Evolutionary conservation across 176 grass and related monocot genomes (phyloP).

Genomic region (Musa acuminata): DNA sequence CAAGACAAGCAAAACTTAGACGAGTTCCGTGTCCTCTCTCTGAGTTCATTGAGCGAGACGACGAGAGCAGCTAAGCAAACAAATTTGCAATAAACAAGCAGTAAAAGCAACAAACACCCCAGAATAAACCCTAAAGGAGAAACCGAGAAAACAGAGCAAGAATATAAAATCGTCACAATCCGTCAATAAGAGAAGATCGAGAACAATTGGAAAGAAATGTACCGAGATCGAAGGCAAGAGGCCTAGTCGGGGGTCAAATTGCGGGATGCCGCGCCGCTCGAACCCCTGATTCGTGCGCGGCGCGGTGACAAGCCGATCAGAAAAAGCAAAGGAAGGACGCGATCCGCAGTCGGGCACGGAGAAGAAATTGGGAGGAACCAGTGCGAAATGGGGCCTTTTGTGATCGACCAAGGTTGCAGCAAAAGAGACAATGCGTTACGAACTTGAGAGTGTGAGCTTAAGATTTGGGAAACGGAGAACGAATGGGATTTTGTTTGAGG

Average conservation of each 20-base stretch:
- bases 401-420: neutral
- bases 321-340: neutral
- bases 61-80: neutral
- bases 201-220: neutral
- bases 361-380: neutral
- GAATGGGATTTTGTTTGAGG: neutral
- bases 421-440: neutral
- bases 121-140: neutral
- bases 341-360: neutral
- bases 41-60: neutral
- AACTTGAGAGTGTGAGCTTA: neutral
- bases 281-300: neutral
- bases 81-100: neutral
- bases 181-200: neutral
- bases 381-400: neutral
- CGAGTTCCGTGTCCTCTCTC: neutral
- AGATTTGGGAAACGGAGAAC: neutral
- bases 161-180: neutral
- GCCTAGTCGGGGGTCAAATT: neutral
- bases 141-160: neutral
- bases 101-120: neutral
- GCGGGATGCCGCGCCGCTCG: neutral
- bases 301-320: too few species aligned
- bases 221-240: neutral
- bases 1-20: too few species aligned